Evolutionary conservation across 257 asterid genomes (phyloP), one percentile per base, ranked within the genome.

Genomic region (Jasminum sambac): DNA sequence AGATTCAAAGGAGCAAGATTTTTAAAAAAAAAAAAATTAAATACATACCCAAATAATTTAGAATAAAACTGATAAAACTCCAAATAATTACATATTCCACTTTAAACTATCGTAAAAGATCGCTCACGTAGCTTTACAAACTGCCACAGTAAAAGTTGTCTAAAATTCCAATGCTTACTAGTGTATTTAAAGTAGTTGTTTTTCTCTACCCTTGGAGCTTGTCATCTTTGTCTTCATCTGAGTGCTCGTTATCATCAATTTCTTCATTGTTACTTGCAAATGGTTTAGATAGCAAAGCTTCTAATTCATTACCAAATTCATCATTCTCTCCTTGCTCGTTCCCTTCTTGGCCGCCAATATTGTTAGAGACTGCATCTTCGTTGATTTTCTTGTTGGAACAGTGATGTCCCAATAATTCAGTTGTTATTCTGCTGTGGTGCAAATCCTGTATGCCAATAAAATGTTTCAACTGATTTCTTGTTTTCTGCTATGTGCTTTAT

Each of bases 401-500:
- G 30, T 58, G 59, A 10, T 38, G 64, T 13, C 5, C 36, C 38
- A 55, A 63, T 17, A 39, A 6, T 60, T 39, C 65, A 37, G 24
- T 46, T 72, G 21, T 70, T 63, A 37, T 72, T 50, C 66, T 70
- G n/a, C 17, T 66, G 40, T 12, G 63, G 76, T 40, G 24, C 70
- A 43, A 58, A 25, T 12, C 95, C 84, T 8, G 86, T 92, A 79
- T 70, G 86, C 67, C 81, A 75, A 66, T 82, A 86, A 76, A 86
- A 82, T 61, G 63, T 24, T 40, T 92, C 97, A 43, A 91, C 78
- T 83, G 80, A 64, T 61, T 70, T 81, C 75, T 63, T 75, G 21
- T 70, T 73, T 63, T 89, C 92, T 5, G 86, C 81, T 72, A 86
- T 86, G 85, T 88, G 98, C 86, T 86, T 84, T 76, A 91, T 78